phyloP scores from a whole-genome alignment of 768 basidiomycete genomes.

The Boletus reticulatus region DNA sequence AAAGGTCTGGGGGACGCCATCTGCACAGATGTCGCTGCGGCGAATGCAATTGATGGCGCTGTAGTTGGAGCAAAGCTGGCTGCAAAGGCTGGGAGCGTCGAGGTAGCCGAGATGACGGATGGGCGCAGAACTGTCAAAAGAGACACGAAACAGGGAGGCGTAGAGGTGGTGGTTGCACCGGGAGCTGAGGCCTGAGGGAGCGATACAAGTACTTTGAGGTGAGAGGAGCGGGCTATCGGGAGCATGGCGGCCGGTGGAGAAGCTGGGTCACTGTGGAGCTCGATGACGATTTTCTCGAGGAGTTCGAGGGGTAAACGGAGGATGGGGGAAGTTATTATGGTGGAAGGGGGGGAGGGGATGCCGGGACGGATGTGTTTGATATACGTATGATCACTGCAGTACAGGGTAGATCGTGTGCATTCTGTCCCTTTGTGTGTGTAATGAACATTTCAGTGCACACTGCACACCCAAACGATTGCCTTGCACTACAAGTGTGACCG shows the following conservation, averaged over 20 bases:
- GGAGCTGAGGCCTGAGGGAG: conserved; percentile 33
- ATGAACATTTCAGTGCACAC: too few species aligned
- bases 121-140: conserved; percentile 56
- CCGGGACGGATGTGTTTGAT: not conserved
- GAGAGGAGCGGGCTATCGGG: conserved; percentile 49
- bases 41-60: conserved; percentile 31
- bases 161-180: conserved; percentile 38
- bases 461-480: too few species aligned
- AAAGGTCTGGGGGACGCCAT: conserved; percentile 33
- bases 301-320: conserved; percentile 40
- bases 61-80: conserved; percentile 41
- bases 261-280: conserved; percentile 28
- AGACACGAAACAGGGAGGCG: conserved; percentile 49
- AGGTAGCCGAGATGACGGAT: conserved; percentile 46
- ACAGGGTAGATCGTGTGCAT: too few species aligned
- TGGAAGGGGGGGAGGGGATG: not conserved
- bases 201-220: conserved; percentile 40
- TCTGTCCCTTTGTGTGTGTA: too few species aligned
- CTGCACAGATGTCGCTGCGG: conserved; percentile 33
- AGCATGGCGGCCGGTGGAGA: conserved; percentile 39
- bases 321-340: conserved; percentile 25
- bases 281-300: conserved; percentile 51
- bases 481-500: too few species aligned
- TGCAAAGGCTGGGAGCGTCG: conserved; percentile 36
- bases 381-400: not conserved